phyloP scores from a whole-genome alignment of 169 alveolate species.

The Babesia microti region DNA sequence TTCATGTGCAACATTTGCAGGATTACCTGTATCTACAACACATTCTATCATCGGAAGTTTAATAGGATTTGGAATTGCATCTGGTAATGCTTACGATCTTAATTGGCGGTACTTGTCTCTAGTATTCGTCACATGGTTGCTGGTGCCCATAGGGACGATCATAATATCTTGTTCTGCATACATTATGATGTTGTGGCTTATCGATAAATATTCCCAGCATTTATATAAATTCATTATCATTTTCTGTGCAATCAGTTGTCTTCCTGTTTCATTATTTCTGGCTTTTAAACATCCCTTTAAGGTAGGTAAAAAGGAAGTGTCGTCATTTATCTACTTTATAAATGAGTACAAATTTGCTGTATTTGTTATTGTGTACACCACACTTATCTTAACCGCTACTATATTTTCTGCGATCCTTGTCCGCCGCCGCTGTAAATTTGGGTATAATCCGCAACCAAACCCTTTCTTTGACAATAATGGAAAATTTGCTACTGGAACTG shows the following conservation, averaged over 20 bases:
- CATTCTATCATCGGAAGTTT: constrained; percentile 71
- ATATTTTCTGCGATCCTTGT: constrained; percentile 10
- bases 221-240: no score
- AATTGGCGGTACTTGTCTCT: constrained; percentile 57
- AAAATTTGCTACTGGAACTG: background rate
- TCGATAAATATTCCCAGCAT: no score
- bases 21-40: constrained; percentile 78
- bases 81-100: constrained; percentile 57
- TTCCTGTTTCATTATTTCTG: constrained; percentile 29
- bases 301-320: no score
- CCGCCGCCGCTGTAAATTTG: no score
- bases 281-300: constrained; percentile 28
- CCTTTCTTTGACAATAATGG: constrained; percentile 5
- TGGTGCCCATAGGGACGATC: constrained; percentile 46
- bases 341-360: constrained; percentile 6
- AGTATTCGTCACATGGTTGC: constrained; percentile 63
- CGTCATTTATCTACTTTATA: no score
- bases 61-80: constrained; percentile 70
- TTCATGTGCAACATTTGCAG: constrained; percentile 52
- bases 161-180: constrained; percentile 21
- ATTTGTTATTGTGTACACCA: constrained; percentile 3
- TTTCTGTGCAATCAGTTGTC: constrained; percentile 9
- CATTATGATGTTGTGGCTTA: constrained; percentile 25
- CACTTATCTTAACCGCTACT: background rate
- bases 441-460: no score